A percentile compares a stretch with the other conserved stretches of the same genome.
These are phyloP conservation scores for Cytospora mali DNA, from an alignment of 2,329 filamentous ascomycete species.

Conservation along the genomic window DNA sequence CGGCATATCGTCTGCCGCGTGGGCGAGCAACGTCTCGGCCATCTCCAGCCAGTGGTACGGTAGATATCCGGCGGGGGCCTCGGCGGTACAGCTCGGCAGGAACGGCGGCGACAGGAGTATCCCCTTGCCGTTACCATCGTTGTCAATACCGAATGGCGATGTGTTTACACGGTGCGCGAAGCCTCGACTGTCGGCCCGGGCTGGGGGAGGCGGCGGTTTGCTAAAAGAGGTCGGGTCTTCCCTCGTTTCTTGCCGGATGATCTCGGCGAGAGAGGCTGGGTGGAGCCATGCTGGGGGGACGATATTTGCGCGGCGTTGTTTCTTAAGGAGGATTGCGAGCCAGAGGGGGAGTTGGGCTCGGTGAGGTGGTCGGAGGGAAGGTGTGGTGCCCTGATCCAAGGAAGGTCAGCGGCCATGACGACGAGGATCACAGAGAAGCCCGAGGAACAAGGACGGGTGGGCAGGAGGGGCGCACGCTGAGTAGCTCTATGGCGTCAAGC, in stretches of 20 bases:
- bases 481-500: slow-evolving; percentile 80
- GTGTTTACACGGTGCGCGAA: slow-evolving; percentile 42
- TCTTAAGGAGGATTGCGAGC: slow-evolving; percentile 93
- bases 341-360: slow-evolving; percentile 82
- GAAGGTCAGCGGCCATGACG: slow-evolving; percentile 20
- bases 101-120: slow-evolving; percentile 70
- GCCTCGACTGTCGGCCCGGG: slow-evolving; percentile 50
- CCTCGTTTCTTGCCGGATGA: slow-evolving; percentile 81
- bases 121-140: slow-evolving; percentile 34
- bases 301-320: slow-evolving; percentile 91
- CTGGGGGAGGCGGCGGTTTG: slow-evolving; percentile 70
- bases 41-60: slow-evolving; percentile 97
- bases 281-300: slow-evolving; percentile 88
- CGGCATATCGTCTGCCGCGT: slow-evolving; percentile 79
- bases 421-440: slow-evolving; percentile 19
- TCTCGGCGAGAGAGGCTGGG: slow-evolving; percentile 70
- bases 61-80: slow-evolving; percentile 68
- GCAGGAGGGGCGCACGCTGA: slow-evolving; percentile 67
- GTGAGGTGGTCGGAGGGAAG: slow-evolving; percentile 77
- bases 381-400: slow-evolving; percentile 70
- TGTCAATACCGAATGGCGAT: slow-evolving; percentile 11
- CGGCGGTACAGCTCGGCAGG: slow-evolving; percentile 71
- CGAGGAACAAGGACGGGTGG: not conserved
- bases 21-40: slow-evolving; percentile 81
- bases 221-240: slow-evolving; percentile 73